Base-by-base conservation (phyloP, 257 asterid species). In the Prunella vulgaris region DNA sequence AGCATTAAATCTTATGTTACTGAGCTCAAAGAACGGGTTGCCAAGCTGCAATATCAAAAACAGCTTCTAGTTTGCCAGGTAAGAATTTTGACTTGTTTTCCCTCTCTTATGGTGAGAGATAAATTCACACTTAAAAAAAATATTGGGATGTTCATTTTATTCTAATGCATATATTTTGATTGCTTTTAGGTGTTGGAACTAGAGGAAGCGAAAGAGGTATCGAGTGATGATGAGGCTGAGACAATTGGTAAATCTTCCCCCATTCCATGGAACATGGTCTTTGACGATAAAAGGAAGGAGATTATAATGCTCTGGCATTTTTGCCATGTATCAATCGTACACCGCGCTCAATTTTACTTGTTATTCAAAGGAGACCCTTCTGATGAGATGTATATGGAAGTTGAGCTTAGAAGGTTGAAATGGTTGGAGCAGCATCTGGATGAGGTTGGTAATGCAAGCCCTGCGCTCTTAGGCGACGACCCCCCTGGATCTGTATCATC, bases 61-160 rank as follows among this genome's bases (percentile, higher is more conserved):
- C 97, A 94, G 78, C 96, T 94, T 28, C 91, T 94, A 40, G 97
- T 94, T 77, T 87, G 96, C 82, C 97, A 94, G 95, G 99, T 93
- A 71, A 66, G 64, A 58, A 27, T 17, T 62, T n/a, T 42, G 22
- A 53, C 59, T 37, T 8, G 35, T 28, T 17, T 20, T 56, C 44
- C 49, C 53, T 21, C 51, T 20, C 33, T 73, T 32, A 13, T 22
- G 13, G 1, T 35, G 66, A 28, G 18, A 2, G 17, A 60, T 75
- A 21, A 28, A 74, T 59, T 13, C 51, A 13, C 51, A 42, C 9
- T 40, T 38, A 10, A 38, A 38, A 42, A 42, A 46, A n/a, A 46
- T 13, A 44, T 18, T 20, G 18, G 59, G 59, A 20, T 52, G 5
- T 9, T 18, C 27, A 21, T 21, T 52, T 52, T 49, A 10, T 21